Base-by-base conservation (phyloP, 306 rosid species). In the Quercus agrifolia region DNA sequence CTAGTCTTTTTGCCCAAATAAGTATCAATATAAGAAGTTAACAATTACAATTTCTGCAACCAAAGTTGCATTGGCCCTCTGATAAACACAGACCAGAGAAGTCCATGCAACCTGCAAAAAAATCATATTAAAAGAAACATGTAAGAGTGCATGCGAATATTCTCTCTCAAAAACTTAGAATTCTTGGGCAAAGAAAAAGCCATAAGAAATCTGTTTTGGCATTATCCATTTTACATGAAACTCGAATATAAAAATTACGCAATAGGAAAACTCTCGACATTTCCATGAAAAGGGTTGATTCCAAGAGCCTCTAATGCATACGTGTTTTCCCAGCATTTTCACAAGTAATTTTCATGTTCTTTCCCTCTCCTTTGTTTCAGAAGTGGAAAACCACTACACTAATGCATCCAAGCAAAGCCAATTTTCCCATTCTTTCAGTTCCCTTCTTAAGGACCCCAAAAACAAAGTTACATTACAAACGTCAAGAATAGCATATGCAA, bases 51-150 rank as follows among this genome's bases (percentile, higher is more conserved):
- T 2, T 71, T 71, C 38, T 27, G 79, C 76, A 82, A 75, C 93
- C 93, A 90, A 85, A 86, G 91, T 80, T 89, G 92, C 92, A 86
- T 74, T 56, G 76, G 79, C 77, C 75, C 88, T 80, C 85, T 41
- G 62, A 77, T 57, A 77, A 82, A 80, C 58, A 44, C 73, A 71
- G 80, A 74, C 80, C 86, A 86, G 90, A 80, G 88, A 87, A 84
- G 87, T 81, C 85, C 80, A 79, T 87, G 89, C 94, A 93, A 87
- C 94, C 98, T 95, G 93, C 87, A 85, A 82, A 86, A 74, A 20
- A 44, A 4, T 69, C 41, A 57, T 7, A 9, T 67, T n/a, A 44
- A 20, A 0, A 35, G 35, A 74, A 73, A 70, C 15, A 49, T 14
- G 51, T 35, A 33, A 25, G 68, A 21, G 35, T 20, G 49, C 27